Evolutionary conservation across 2,329 filamentous ascomycete genomes (phyloP), one percentile per base, ranked within the genome.

Genomic region (Sarocladium oryzae): DNA sequence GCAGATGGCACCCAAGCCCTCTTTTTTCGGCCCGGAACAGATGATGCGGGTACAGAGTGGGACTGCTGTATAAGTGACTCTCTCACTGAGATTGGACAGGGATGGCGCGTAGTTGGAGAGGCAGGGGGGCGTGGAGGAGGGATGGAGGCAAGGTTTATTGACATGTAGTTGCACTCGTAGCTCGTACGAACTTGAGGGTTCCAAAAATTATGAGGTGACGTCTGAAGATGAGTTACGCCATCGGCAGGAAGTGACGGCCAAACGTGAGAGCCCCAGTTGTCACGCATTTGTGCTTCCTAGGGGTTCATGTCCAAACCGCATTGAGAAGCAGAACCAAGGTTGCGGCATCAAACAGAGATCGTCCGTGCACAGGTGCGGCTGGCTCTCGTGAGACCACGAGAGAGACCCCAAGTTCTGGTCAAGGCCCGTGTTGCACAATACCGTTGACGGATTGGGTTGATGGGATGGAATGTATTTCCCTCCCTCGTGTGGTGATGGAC

Each of bases 1-100:
- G 28, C 24, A 48, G 24, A 48, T 48, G 43, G 26, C 20, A 48
- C 43, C 43, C 43, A 48, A 48, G 43, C 26, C 43, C 15, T 30
- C 28, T 13, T 32, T 26, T 33, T 48, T 48, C 43, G 43, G 43
- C 43, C 43, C 43, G 43, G 43, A 30, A 23, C 26, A 48, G 24
- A 33, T 33, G 15, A 4, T n/a, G 28, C 16, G 26, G 43, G 43
- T 32, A 18, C 18, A 20, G 7, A 33, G 43, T 48, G 43, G 43
- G 21, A 48, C 43, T 23, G 15, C n/a, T 48, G 26, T 48, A 33
- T 48, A 48, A 48, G 43, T 48, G 43, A 48, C 20, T 33, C 26
- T 21, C 18, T 21, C 16, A 48, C 26, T 33, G 13, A 32, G 13
- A 33, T 16, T 7, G n/a, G 16, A 43, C 40, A 43, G 40, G 40